A percentile compares a stretch with the other conserved stretches of the same genome.
Evolutionary conservation across 306 rosid genomes (phyloP).

Genomic region (Prunus armeniaca): DNA sequence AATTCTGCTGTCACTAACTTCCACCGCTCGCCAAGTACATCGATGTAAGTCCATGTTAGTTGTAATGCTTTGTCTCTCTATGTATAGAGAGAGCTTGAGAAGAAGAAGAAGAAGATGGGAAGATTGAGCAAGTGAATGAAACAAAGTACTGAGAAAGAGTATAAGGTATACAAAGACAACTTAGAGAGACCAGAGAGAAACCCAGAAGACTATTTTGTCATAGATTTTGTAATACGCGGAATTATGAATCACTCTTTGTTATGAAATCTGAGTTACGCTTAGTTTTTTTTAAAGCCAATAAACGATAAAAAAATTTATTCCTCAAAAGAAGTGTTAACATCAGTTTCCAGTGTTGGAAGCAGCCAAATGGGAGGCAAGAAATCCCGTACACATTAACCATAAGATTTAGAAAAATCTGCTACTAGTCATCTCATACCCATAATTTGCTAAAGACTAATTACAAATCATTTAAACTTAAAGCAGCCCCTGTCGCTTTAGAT

Average conservation of each 20-base stretch:
- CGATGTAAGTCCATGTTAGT: not conserved
- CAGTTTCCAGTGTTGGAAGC: too few species aligned
- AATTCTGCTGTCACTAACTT: slow-evolving; percentile 19
- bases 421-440: too few species aligned
- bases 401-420: too few species aligned
- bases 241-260: not conserved
- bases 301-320: too few species aligned
- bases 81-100: slow-evolving; percentile 6
- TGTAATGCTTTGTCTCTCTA: not conserved
- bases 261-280: too few species aligned
- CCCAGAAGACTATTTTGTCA: not conserved
- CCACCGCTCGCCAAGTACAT: slow-evolving; percentile 14
- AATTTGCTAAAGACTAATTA: too few species aligned
- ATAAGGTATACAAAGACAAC: not conserved
- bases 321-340: too few species aligned
- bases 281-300: too few species aligned
- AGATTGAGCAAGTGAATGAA: not conserved
- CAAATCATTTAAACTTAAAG: slow-evolving; percentile 29
- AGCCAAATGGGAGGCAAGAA: too few species aligned
- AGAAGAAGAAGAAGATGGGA: not conserved
- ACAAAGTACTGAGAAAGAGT: not conserved
- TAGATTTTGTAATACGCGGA: not conserved
- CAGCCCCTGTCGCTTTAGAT: slow-evolving; percentile 91
- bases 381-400: too few species aligned
- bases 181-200: not conserved